Evolutionary conservation across 208 protist species (phyloP).

Genomic region (Crithidia acanthocephali): DNA sequence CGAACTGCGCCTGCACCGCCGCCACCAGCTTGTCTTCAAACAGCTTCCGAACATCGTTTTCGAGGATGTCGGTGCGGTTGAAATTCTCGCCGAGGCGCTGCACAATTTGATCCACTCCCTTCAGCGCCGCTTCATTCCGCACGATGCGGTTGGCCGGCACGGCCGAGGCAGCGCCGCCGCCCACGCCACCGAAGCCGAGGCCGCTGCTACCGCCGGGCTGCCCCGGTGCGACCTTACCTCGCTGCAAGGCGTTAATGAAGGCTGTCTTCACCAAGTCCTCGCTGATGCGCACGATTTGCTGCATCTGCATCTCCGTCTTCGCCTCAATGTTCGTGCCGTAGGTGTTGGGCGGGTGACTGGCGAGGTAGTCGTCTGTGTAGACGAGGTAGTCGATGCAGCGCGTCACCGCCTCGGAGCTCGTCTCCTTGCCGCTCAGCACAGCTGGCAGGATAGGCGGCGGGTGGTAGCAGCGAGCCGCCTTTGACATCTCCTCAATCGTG

Average conservation of each 20-base stretch:
- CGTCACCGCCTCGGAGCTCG: conserved; percentile 55
- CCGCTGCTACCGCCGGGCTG: not conserved
- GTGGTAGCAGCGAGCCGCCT: conserved; percentile 86
- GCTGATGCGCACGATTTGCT: conserved; percentile 61
- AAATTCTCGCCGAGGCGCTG: conserved; percentile 84
- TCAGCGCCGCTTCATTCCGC: conserved; percentile 61
- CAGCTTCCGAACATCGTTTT: conserved; percentile 62
- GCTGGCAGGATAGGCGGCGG: conserved; percentile 65
- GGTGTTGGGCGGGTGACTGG: conserved; percentile 66
- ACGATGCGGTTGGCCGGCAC: conserved; percentile 40
- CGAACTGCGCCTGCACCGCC: conserved; percentile 56
- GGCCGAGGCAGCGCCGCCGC: not conserved
- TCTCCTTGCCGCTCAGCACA: conserved; percentile 68
- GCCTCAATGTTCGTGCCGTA: conserved; percentile 62
- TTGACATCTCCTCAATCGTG: conserved; percentile 87
- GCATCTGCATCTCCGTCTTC: conserved; percentile 50
- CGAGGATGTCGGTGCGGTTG: conserved; percentile 65
- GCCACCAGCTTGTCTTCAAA: conserved; percentile 47
- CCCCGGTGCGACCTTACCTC: conserved; percentile 9
- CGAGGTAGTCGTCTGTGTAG: conserved; percentile 84
- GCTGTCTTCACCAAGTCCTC: conserved; percentile 69
- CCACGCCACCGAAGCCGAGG: no score
- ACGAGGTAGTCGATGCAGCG: conserved; percentile 88
- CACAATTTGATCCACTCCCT: conserved; percentile 66
- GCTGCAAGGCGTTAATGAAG: conserved; percentile 73